phyloP scores from a whole-genome alignment of 2,329 filamentous ascomycete species.

The Fusarium praegraminearum region DNA sequence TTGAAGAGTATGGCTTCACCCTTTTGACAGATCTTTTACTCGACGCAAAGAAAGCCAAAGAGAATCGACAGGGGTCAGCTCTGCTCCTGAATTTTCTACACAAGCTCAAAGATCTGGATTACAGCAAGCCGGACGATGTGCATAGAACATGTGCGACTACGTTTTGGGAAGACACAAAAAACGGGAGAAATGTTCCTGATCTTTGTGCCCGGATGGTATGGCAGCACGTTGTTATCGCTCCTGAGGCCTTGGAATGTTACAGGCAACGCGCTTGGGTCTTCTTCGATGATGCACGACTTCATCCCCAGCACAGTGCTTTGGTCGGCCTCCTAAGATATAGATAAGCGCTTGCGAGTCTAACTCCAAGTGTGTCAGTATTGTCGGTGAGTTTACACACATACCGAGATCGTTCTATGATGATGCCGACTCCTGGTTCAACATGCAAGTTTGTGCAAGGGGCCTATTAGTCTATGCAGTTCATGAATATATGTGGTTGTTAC shows the following conservation, averaged over 20 bases:
- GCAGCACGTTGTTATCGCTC: neutral
- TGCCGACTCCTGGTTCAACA: neutral
- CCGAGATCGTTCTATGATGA: neutral
- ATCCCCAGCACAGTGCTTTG: neutral
- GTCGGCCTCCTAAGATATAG: neutral
- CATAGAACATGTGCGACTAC: neutral
- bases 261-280: slow-evolving; percentile 15
- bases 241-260: neutral
- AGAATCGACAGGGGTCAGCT: neutral
- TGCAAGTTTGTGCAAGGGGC: neutral
- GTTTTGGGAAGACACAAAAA: neutral
- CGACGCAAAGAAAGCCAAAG: neutral
- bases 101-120: too few relatives aligned
- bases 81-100: neutral
- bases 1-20: neutral
- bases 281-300: neutral
- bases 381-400: neutral
- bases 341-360: neutral
- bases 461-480: neutral
- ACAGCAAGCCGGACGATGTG: neutral
- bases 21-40: neutral
- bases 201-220: neutral
- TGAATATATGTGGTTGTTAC: neutral
- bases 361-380: neutral
- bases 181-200: neutral